phyloP scores from a whole-genome alignment of 2,329 filamentous ascomycete species.

The Microdochium trichocladiopsis region DNA sequence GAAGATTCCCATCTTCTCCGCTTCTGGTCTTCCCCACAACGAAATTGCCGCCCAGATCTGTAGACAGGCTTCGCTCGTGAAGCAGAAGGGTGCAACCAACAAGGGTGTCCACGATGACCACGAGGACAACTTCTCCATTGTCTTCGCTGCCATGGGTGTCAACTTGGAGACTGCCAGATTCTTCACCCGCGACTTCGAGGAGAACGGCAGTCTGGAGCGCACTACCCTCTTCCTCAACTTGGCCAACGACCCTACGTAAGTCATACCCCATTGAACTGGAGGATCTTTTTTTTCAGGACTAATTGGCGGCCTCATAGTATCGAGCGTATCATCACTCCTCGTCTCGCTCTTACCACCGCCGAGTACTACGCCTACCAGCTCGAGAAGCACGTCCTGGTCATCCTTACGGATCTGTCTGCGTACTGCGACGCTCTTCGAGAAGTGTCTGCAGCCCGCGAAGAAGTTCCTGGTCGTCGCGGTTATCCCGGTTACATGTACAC shows the following conservation, averaged over 20 bases:
- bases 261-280: slow-evolving; percentile 14
- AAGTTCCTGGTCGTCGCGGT: slow-evolving; percentile 97
- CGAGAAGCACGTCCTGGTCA: slow-evolving; percentile 98
- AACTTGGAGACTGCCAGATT: slow-evolving; percentile 98
- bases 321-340: slow-evolving; percentile 98
- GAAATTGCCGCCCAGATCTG: slow-evolving; percentile 99
- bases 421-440: slow-evolving; percentile 99
- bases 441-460: slow-evolving; percentile 94
- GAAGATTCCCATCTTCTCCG: slow-evolving; percentile 99
- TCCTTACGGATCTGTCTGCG: slow-evolving; percentile 93
- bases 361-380: slow-evolving; percentile 99
- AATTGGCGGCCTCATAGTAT: slow-evolving; percentile 51
- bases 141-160: slow-evolving; percentile 99
- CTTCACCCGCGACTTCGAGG: slow-evolving; percentile 97
- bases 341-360: slow-evolving; percentile 93
- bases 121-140: slow-evolving; percentile 99
- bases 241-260: slow-evolving; percentile 96
- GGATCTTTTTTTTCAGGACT: background rate
- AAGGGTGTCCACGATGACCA: slow-evolving; percentile 96
- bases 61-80: slow-evolving; percentile 89
- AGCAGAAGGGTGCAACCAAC: slow-evolving; percentile 63
- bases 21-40: slow-evolving; percentile 96
- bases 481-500: slow-evolving; percentile 99
- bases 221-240: slow-evolving; percentile 97
- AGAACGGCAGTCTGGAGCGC: slow-evolving; percentile 98